Percentiles rank a stretch among this genome's conserved stretches.
phyloP scores from a whole-genome alignment of 176 grass and related monocot genomes.

The Otatea glauca region DNA sequence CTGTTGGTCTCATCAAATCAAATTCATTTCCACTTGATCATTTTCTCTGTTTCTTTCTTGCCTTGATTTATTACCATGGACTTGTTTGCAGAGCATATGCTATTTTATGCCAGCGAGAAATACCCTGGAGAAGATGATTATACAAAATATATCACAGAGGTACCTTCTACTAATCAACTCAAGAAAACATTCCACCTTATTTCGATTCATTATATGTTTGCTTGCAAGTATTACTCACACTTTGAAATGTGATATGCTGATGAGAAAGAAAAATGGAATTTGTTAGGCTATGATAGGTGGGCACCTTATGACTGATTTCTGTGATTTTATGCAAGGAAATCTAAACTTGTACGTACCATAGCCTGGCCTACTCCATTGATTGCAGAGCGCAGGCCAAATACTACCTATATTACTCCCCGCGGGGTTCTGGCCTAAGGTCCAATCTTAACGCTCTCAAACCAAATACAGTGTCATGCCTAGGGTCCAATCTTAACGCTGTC shows the following conservation, averaged over 20 bases:
- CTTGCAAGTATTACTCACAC: constrained; percentile 10
- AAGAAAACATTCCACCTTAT: not conserved
- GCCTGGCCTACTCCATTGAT: not conserved
- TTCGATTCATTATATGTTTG: constrained; percentile 9
- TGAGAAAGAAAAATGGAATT: not conserved
- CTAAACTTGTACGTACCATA: constrained; percentile 25
- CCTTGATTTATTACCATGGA: constrained; percentile 35
- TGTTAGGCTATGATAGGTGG: constrained; percentile 2
- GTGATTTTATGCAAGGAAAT: not conserved
- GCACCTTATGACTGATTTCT: not conserved
- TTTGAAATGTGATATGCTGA: not conserved
- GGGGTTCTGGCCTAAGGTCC: too few relatives aligned
- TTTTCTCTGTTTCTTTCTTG: not conserved
- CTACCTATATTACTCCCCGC: too few relatives aligned
- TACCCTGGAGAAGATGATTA: constrained; percentile 93
- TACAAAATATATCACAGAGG: constrained; percentile 87
- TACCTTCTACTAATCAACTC: constrained; percentile 48
- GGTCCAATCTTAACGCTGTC: not conserved
- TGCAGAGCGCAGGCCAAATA: not conserved
- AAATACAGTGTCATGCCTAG: not conserved
- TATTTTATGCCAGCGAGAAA: constrained; percentile 99
- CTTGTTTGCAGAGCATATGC: constrained; percentile 90
- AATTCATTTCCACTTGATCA: not conserved
- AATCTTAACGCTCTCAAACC: too few relatives aligned
- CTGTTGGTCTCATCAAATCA: constrained; percentile 10